Evolutionary conservation across 1,284 basidiomycete species (phyloP).

Genomic region (Pascua guehoae): DNA sequence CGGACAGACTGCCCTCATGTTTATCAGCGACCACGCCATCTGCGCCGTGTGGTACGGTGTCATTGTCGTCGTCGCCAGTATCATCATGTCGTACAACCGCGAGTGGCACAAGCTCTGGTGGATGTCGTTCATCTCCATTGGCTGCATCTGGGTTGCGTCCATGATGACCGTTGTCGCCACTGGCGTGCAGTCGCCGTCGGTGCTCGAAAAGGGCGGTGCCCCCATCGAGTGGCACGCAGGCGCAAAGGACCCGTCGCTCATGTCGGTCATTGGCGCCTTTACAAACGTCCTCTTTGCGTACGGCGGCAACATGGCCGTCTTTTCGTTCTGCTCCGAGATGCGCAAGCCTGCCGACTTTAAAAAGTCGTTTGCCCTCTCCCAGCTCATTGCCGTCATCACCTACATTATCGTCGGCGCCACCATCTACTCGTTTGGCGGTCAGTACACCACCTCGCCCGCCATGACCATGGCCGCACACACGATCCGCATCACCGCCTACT

Average conservation of each 20-base stretch:
- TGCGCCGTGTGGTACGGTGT: slow-evolving; percentile 40
- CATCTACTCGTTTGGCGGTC: slow-evolving; percentile 40
- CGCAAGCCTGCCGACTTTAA: slow-evolving; percentile 40
- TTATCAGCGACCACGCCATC: slow-evolving; percentile 34
- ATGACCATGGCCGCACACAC: slow-evolving; percentile 36
- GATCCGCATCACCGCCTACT: slow-evolving; percentile 35
- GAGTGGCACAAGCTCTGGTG: slow-evolving; percentile 35
- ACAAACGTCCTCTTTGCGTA: slow-evolving; percentile 42
- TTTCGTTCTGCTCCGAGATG: slow-evolving; percentile 45
- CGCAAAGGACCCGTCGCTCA: slow-evolving; percentile 30
- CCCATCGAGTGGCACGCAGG: slow-evolving; percentile 35
- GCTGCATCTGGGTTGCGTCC: slow-evolving; percentile 32
- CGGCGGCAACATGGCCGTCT: slow-evolving; percentile 42
- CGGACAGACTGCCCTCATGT: slow-evolving; percentile 36
- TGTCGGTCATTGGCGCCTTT: slow-evolving; percentile 35
- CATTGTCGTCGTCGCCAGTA: slow-evolving; percentile 32
- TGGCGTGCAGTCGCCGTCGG: slow-evolving; percentile 26
- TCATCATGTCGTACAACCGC: slow-evolving; percentile 29
- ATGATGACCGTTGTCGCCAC: slow-evolving; percentile 37
- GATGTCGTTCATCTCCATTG: slow-evolving; percentile 35
- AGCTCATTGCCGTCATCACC: slow-evolving; percentile 25
- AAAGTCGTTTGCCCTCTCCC: slow-evolving; percentile 41
- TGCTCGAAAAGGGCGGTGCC: slow-evolving; percentile 19
- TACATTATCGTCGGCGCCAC: slow-evolving; percentile 37
- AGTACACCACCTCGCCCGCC: slow-evolving; percentile 39